Percentiles rank a stretch among this genome's conserved stretches.
Evolutionary conservation across 2,329 filamentous ascomycete genomes (phyloP).

Genomic region (Pseudogymnoascus sp.): DNA sequence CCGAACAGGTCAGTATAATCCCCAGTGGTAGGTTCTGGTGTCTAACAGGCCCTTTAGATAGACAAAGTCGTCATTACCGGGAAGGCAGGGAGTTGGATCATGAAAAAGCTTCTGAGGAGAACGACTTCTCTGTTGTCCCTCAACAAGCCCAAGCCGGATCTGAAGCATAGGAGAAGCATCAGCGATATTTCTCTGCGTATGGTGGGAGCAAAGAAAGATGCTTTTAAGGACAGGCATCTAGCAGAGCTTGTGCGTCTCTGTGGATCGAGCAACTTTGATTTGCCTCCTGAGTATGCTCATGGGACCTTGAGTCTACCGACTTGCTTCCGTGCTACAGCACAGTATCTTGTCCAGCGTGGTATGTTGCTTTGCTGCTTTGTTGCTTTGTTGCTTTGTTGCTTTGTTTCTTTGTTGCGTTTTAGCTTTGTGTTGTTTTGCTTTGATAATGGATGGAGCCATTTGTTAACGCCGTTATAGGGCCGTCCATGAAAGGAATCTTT

Average conservation of each 20-base stretch:
- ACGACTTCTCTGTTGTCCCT: slow-evolving; percentile 29
- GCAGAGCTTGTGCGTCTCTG: slow-evolving; percentile 54
- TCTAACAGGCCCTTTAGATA: background rate
- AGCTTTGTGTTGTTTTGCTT: background rate
- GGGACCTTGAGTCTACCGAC: slow-evolving; percentile 53
- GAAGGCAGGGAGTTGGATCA: slow-evolving; percentile 33
- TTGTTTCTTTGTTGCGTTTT: background rate
- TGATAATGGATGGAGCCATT: background rate
- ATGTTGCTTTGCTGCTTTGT: slow-evolving; percentile 18
- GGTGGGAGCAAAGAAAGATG: slow-evolving; percentile 35
- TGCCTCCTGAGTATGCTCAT: slow-evolving; percentile 51
- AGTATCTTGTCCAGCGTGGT: slow-evolving; percentile 55
- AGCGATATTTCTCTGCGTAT: slow-evolving; percentile 46
- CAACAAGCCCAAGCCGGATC: slow-evolving; percentile 21
- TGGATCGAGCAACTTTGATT: slow-evolving; percentile 53
- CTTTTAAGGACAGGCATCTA: slow-evolving; percentile 43
- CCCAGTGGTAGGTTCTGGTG: background rate
- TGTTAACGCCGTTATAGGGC: slow-evolving; percentile 22
- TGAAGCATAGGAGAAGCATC: slow-evolving; percentile 44
- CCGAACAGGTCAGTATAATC: slow-evolving; percentile 16
- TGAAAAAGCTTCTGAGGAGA: slow-evolving; percentile 31
- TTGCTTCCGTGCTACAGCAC: slow-evolving; percentile 58
- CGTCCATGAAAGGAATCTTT: slow-evolving; percentile 49
- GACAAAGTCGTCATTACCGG: slow-evolving; percentile 11
- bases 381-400: background rate